Base-by-base conservation (phyloP, 108 stramenopile genomes). In the Schizochytrium sp. region DNA sequence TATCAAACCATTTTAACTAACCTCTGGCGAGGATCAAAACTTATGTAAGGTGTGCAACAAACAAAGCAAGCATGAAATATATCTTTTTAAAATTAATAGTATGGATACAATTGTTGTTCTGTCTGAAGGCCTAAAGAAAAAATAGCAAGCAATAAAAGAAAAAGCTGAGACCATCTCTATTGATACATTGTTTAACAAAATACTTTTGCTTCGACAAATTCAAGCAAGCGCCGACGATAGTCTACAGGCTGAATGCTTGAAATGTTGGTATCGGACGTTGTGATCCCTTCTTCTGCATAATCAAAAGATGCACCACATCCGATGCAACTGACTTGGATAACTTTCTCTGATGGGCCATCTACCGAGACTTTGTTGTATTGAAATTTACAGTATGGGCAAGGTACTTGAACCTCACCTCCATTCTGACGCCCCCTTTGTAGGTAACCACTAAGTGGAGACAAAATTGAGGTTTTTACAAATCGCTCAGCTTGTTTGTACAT, bases 401-500 rank as follows among this genome's bases (percentile, higher is more conserved):
- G 8, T 8, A 83, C 28, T 38, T 83, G 47, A 5, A 47, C 12
- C 12, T 83, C 76, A 44, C 44, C 64, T 7, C 64, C 64, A 44
- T 1, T 38, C 7, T 7, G 42, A 15, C 64, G 64, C 10, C 42
- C 40, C 47, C 55, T 83, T 3, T 83, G 47, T 53, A 83, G 76
- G 3, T 83, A 83, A 13, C 50, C 53, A 53, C 50, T 55, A 38
- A 83, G 5, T 13, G 47, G 47, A 55, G 76, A 83, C 17, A 83
- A 28, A 28, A 83, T 83, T 1, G 47, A 55, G 38, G 76, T 83
- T 40, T 83, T 83, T n/a, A 83, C 53, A 28, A 83, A 83, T 1
- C 76, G 76, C 76, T 83, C 76, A 8, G 76, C 76, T 10, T 49
- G 50, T 40, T 87, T 87, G 87, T 40, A 59, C 57, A 87, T 13